A percentile compares a stretch with the other conserved stretches of the same genome.
These are phyloP conservation scores for Aquilaria malaccensis DNA, from an alignment of 345 rosid species.

Conservation along the genomic window DNA sequence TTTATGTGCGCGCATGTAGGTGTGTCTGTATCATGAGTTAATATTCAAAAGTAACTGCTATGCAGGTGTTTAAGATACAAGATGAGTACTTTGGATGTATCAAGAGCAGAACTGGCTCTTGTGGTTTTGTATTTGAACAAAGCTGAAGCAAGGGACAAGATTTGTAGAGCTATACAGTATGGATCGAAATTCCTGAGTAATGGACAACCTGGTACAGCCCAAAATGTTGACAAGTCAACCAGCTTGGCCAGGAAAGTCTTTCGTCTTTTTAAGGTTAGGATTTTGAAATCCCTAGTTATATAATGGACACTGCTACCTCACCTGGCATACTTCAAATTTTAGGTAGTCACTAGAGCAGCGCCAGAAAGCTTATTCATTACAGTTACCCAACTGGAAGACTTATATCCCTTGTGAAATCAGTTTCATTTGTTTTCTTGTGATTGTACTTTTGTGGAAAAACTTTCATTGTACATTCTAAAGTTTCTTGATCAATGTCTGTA, in stretches of 20 bases:
- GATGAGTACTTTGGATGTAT: slow-evolving; percentile 74
- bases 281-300: background rate
- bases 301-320: background rate
- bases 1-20: background rate
- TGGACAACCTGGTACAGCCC: slow-evolving; percentile 95
- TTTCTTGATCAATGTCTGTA: slow-evolving; percentile 12
- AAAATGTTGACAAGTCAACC: slow-evolving; percentile 85
- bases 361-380: background rate
- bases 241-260: slow-evolving; percentile 98
- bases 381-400: too few species aligned
- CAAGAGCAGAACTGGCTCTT: slow-evolving; percentile 88
- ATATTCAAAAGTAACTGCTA: slow-evolving; percentile 1
- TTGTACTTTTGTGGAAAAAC: too few species aligned
- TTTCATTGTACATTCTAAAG: background rate
- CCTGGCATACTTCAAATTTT: background rate
- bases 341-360: background rate
- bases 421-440: background rate
- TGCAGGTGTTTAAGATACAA: slow-evolving; percentile 22
- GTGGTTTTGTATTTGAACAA: slow-evolving; percentile 80
- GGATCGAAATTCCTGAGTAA: slow-evolving; percentile 88
- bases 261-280: slow-evolving; percentile 82
- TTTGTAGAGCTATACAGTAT: slow-evolving; percentile 95
- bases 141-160: slow-evolving; percentile 99
- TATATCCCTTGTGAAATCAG: background rate
- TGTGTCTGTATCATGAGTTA: background rate